Evolutionary conservation across 1,284 basidiomycete genomes (phyloP), one percentile per base, ranked within the genome.

Genomic region (Athelia psychrophila): DNA sequence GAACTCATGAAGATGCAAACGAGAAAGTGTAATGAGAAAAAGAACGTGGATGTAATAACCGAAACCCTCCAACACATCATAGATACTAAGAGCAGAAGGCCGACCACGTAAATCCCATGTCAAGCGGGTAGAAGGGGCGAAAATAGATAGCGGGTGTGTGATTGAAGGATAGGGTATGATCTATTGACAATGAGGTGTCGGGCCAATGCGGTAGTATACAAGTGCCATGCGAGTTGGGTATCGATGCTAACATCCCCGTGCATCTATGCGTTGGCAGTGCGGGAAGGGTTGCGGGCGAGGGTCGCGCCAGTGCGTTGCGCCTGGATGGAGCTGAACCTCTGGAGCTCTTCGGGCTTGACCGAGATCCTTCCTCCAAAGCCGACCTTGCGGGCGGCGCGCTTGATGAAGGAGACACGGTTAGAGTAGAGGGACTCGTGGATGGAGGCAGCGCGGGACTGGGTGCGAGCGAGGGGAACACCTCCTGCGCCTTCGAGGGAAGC

Each of bases 401-500:
- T 84, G 69, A 95, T 87, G 81, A 95, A 95, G 55, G 83, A 85
- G 49, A 90, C 88, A 79, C 93, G 93, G 74, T 95, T 95, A 51
- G 86, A 88, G 84, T 98, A 98, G 64, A 98, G 72, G 40, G 91
- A 93, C 75, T 96, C 94, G 78, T 96, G 91, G 62, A 93, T 80
- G 46, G 90, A 92, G n/a, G 89, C 89, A 40, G 86, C 91, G 64
- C 95, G 92, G 8, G 92, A 95, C 60, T 89, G 84, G 47, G 91
- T 95, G 63, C 93, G 88, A 33, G 80, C 81, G 56, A 96, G 84
- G n/a, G 89, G 90, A 56, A 93, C 75, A 58, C 88, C 91, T 38
- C 73, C 72, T 40, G 75, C 72, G 54, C 72, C 65, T n/a, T n/a
- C n/a, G n/a, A n/a, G n/a, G 51, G 73, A 66, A 32, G 71, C 68